Evolutionary conservation across 441 rosid genomes (phyloP), one percentile per base, ranked within the genome.

Genomic region (Hura crepitans): DNA sequence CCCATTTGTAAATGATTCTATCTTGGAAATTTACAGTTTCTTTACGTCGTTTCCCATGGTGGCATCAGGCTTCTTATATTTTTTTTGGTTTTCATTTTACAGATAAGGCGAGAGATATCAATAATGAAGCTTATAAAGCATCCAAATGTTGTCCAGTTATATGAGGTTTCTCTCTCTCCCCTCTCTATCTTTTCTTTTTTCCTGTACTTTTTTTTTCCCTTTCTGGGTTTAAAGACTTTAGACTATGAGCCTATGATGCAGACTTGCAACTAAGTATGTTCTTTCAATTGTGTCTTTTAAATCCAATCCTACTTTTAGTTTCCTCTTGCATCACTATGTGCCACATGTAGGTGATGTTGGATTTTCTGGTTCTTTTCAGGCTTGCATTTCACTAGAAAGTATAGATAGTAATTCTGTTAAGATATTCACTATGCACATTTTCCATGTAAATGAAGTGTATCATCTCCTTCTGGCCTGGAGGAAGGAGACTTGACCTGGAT

Each of bases 81-180:
- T 65, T 69, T 43, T 47, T n/a, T n/a, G n/a, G 56, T 60, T 70
- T 63, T 75, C 49, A 20, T 65, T 77, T 71, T 73, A 39, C 88
- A 93, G 98, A 91, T 93, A 75, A 91, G 80, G 81, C 82, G 93
- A 53, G 98, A 93, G 80, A 71, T 93, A 66, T 90, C 92, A 58
- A 93, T 90, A 31, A 93, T 91, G 98, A 93, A 91, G 85, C 83
- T 87, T 79, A 80, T 93, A 73, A 88, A 87, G 79, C 98, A 93
- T 85, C 98, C 97, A 22, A 85, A 91, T 81, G 98, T 93, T 73
- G 96, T 93, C 72, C 89, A 56, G 66, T 72, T 94, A 49, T 81
- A 81, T 53, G 97, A 94, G 97, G 98, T 91, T 58, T 79, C 61
- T 75, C 75, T 68, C 78, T 65, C 53, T 53, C 42, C 17, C 47